Base-by-base conservation (phyloP, 2,329 filamentous ascomycete genomes). In the Cryphonectria carpinicola region DNA sequence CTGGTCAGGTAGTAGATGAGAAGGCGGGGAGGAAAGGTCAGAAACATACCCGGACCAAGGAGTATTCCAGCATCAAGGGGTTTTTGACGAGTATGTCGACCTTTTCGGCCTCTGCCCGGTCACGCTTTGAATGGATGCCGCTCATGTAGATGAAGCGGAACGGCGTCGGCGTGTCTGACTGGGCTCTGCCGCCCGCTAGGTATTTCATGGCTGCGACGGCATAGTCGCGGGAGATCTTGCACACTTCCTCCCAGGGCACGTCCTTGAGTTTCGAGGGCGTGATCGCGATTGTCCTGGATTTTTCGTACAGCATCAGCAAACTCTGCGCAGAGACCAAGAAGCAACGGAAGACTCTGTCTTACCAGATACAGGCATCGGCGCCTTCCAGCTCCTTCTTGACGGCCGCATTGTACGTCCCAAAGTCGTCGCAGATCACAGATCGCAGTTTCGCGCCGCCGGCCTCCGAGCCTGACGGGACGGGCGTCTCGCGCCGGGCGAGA, bases 351-450 rank as follows among this genome's bases (percentile, higher is more conserved):
- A 32, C 8, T 37, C 7, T 32, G 22, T 65, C 25, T 10, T 71
- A 83, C 82, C 83, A 84, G 64, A 84, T 82, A 39, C 82, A 84
- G 10, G 80, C 82, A 37, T 79, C 77, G 0, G 84, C 83, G 1
- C 78, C 81, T 1, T 79, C 71, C 5, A 86, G 76, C 52, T 82
- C 80, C 17, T 76, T 76, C 73, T 79, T 83, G 3, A 81, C 79
- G 0, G 77, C 74, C 1, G 83, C 80, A 0, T 82, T 72, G 67
- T 85, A 85, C 13, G 79, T 75, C 22, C 74, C 75, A 43, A 84
- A 85, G 72, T 84, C 80, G 1, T 80, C 70, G 56, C 82, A 75
- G 1, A 81, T 74, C n/a, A 85, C 78, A 11, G 78, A 80, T 62
- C 78, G 82, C 13, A 85, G 73, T 74, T 85, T 85, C 8, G 76